These are phyloP conservation scores for Capsicum rhomboideum DNA, from an alignment of 257 asterid species.

Conservation along the genomic window DNA sequence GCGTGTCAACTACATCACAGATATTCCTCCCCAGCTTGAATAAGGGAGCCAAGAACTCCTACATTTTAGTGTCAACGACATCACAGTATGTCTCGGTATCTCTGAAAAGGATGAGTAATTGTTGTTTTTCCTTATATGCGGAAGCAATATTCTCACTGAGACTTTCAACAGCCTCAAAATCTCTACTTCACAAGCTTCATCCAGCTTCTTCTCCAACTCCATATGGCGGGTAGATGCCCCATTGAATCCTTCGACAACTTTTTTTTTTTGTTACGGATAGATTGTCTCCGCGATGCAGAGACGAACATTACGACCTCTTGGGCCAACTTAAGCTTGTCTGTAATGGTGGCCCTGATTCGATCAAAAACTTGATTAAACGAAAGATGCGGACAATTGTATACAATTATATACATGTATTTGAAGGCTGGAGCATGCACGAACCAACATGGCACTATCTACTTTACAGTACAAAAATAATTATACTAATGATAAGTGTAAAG, in stretches of 20 bases:
- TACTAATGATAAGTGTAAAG: too few species aligned
- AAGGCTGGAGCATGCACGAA: too few species aligned
- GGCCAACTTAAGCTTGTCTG: constrained; percentile 18
- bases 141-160: constrained; percentile 28
- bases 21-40: too few species aligned
- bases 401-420: too few species aligned
- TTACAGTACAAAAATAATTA: too few species aligned
- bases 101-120: constrained; percentile 2
- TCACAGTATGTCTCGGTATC: constrained; percentile 27
- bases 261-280: constrained; percentile 25
- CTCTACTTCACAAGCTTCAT: constrained; percentile 44
- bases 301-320: constrained; percentile 14
- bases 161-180: constrained; percentile 36
- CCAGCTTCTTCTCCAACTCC: constrained; percentile 25
- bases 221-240: constrained; percentile 19
- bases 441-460: too few species aligned
- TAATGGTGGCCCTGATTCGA: constrained; percentile 9
- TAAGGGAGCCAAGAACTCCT: constrained; percentile 19
- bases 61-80: constrained; percentile 25
- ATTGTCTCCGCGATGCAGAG: constrained; percentile 18
- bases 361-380: too few species aligned
- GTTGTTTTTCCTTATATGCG: constrained; percentile 24
- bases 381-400: too few species aligned
- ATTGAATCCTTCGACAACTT: constrained; percentile 17
- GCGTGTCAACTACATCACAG: too few species aligned